Evolutionary conservation across 2,329 filamentous ascomycete genomes (phyloP).

Genomic region (Alternaria gansuensis): DNA sequence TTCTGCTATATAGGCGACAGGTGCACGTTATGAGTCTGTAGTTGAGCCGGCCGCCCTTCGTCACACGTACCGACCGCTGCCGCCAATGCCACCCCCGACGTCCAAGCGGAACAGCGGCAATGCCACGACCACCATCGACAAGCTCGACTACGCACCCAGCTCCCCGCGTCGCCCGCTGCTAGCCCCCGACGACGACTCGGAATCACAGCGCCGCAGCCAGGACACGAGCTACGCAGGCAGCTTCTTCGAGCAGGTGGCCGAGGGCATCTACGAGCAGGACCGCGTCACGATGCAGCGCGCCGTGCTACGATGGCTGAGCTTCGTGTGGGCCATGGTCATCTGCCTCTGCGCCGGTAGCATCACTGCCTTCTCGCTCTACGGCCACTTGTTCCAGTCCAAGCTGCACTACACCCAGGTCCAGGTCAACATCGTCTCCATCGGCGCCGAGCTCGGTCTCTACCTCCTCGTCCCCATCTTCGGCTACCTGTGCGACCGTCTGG

Average conservation of each 20-base stretch:
- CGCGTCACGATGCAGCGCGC: constrained; percentile 63
- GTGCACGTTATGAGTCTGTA: constrained; percentile 16
- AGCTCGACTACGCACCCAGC: constrained; percentile 59
- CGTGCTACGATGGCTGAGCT: constrained; percentile 64
- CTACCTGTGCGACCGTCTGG: constrained; percentile 88
- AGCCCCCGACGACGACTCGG: constrained; percentile 47
- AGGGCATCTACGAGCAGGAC: constrained; percentile 67
- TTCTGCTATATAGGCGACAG: not conserved
- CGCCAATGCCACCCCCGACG: constrained; percentile 44
- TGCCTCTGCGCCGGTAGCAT: constrained; percentile 89
- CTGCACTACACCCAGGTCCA: constrained; percentile 90
- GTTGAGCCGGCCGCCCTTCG: constrained; percentile 28
- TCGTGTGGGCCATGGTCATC: constrained; percentile 68
- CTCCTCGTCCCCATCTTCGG: constrained; percentile 90
- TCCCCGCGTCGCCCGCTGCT: constrained; percentile 55
- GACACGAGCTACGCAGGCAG: constrained; percentile 60
- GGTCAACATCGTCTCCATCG: constrained; percentile 89
- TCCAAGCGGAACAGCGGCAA: constrained; percentile 46
- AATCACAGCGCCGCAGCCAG: constrained; percentile 50
- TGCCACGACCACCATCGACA: constrained; percentile 55
- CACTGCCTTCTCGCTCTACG: constrained; percentile 93
- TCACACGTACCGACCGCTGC: constrained; percentile 30
- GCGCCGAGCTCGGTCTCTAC: constrained; percentile 88
- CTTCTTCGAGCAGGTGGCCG: constrained; percentile 69
- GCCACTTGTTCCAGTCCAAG: constrained; percentile 84